A percentile compares a stretch with the other conserved stretches of the same genome.
These are phyloP conservation scores for Naematelia aurantialba DNA, from an alignment of 768 basidiomycete genomes.

Conservation along the genomic window DNA sequence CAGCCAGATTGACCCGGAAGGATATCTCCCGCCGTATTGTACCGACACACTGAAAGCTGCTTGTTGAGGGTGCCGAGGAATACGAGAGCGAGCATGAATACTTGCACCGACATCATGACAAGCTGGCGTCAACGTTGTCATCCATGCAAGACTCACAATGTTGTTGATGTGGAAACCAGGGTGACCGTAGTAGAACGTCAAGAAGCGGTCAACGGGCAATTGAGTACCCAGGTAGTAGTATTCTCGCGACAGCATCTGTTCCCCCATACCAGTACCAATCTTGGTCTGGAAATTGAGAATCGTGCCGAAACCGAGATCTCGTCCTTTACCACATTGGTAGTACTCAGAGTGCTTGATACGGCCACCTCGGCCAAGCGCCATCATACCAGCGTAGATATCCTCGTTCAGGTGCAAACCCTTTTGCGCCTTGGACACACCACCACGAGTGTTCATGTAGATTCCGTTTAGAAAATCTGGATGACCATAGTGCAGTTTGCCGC, in stretches of 20 bases:
- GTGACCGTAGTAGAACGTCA: constrained; percentile 99
- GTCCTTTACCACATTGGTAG: constrained; percentile 97
- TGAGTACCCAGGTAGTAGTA: constrained; percentile 99
- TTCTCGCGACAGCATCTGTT: constrained; percentile 98
- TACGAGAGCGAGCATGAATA: constrained; percentile 90
- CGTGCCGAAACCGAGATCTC: constrained; percentile 97
- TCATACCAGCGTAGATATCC: constrained; percentile 99
- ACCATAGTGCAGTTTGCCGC: constrained; percentile 97
- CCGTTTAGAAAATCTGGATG: constrained; percentile 99
- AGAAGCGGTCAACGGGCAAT: constrained; percentile 93
- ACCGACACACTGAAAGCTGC: constrained; percentile 72
- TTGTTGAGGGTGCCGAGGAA: constrained; percentile 90
- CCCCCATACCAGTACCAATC: constrained; percentile 99
- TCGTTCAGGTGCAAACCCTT: constrained; percentile 99
- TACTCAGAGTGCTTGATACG: constrained; percentile 99
- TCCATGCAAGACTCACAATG: constrained; percentile 55
- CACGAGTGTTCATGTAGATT: constrained; percentile 95
- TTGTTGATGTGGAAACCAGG: constrained; percentile 99
- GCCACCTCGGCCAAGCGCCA: constrained; percentile 90
- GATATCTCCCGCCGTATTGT: constrained; percentile 67
- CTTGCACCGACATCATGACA: constrained; percentile 91
- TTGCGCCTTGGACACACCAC: constrained; percentile 97
- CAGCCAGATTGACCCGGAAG: constrained; percentile 78
- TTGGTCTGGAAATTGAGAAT: constrained; percentile 99
- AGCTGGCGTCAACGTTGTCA: constrained; percentile 50